These are phyloP conservation scores for Tricholomella constricta DNA, from an alignment of 768 basidiomycete species.

Conservation along the genomic window DNA sequence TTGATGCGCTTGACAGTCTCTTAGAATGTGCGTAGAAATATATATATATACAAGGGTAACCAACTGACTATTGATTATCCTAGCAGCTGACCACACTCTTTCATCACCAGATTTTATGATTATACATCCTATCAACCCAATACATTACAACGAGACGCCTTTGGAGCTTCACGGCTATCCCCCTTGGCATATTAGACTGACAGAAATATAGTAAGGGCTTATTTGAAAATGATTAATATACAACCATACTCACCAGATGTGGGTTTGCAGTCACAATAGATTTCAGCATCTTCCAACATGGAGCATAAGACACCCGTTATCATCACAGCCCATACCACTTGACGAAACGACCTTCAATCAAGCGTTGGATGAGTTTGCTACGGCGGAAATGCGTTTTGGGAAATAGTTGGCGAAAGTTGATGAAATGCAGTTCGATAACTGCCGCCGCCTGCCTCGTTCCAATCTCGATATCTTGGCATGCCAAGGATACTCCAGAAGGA, in stretches of 20 bases:
- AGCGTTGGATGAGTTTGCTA: constrained; percentile 73
- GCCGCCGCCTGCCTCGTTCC: neutral
- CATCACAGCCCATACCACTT: constrained; percentile 27
- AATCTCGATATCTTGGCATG: neutral
- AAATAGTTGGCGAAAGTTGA: constrained; percentile 41
- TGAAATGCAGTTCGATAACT: neutral
- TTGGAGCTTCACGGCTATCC: constrained; percentile 77
- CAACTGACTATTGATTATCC: neutral
- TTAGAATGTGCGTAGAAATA: constrained; percentile 56
- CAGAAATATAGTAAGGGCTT: constrained; percentile 70
- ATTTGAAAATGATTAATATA: neutral
- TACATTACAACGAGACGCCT: constrained; percentile 40
- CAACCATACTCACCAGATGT: neutral
- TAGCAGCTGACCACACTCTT: constrained; percentile 43
- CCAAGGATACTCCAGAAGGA: neutral
- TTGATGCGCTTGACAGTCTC: constrained; percentile 46
- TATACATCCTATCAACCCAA: constrained; percentile 56
- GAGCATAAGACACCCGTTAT: neutral
- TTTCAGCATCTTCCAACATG: neutral
- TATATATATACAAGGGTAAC: neutral
- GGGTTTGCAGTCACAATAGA: constrained; percentile 30
- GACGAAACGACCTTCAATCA: constrained; percentile 62
- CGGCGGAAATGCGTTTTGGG: constrained; percentile 78
- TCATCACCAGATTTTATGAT: constrained; percentile 78
- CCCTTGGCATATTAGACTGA: constrained; percentile 83